These are phyloP conservation scores for Steccherinum ochraceum DNA, from an alignment of 768 basidiomycete species.

Conservation along the genomic window DNA sequence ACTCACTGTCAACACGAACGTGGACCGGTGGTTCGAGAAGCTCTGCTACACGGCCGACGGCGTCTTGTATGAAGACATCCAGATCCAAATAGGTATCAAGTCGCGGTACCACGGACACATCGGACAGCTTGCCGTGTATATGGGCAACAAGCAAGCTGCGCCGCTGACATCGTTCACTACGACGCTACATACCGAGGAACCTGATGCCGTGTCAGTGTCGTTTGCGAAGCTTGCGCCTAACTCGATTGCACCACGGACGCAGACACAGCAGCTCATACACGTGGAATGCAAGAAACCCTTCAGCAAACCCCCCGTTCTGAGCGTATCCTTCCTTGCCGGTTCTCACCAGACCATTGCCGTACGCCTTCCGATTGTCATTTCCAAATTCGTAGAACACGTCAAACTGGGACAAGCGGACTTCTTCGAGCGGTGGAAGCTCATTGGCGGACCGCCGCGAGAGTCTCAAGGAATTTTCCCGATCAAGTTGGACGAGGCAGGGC, in stretches of 20 bases:
- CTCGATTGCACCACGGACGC: constrained; percentile 73
- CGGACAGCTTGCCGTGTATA: constrained; percentile 89
- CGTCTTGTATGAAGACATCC: constrained; percentile 91
- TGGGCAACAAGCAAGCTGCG: constrained; percentile 90
- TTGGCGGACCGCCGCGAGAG: constrained; percentile 93
- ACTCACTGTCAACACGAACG: constrained; percentile 58
- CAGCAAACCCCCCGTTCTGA: constrained; percentile 66
- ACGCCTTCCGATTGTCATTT: constrained; percentile 78
- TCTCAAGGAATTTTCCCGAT: constrained; percentile 86
- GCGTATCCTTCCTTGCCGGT: constrained; percentile 87
- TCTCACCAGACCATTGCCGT: constrained; percentile 83
- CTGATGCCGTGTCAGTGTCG: constrained; percentile 70
- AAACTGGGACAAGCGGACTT: constrained; percentile 79
- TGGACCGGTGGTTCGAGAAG: constrained; percentile 88
- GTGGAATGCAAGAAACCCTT: constrained; percentile 93
- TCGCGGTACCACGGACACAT: constrained; percentile 93
- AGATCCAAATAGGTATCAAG: constrained; percentile 94
- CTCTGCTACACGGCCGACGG: constrained; percentile 78
- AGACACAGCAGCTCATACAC: constrained; percentile 89
- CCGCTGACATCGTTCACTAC: constrained; percentile 91
- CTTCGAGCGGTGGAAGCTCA: constrained; percentile 97
- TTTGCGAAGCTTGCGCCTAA: constrained; percentile 91
- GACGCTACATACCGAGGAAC: constrained; percentile 63
- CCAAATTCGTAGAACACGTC: constrained; percentile 93
- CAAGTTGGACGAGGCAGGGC: constrained; percentile 53